Evolutionary conservation across 169 alveolate species (phyloP).

Genomic region (Plasmodium reichenowi): DNA sequence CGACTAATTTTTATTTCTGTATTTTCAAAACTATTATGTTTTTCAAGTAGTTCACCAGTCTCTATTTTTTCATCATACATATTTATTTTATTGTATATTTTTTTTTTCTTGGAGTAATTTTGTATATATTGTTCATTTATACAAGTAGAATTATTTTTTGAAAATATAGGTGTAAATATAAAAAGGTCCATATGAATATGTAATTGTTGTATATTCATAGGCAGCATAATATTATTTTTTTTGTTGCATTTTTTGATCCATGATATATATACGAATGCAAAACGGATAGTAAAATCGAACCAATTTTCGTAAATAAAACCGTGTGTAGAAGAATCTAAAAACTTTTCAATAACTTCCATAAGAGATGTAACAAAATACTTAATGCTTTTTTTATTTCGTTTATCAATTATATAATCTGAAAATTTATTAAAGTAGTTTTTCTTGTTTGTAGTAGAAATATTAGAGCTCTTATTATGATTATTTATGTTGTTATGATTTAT

Average conservation of each 20-base stretch:
- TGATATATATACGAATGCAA: constrained; percentile 72
- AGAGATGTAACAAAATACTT: constrained; percentile 73
- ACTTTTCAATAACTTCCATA: constrained; percentile 66
- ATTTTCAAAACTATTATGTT: constrained; percentile 65
- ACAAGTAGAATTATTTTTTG: constrained; percentile 6
- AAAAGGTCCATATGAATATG: constrained; percentile 22
- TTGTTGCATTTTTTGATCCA: constrained; percentile 63
- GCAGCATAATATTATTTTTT: constrained; percentile 19
- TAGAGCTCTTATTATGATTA: neutral
- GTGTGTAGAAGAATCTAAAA: constrained; percentile 9
- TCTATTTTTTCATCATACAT: constrained; percentile 5
- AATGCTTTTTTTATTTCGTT: constrained; percentile 42
- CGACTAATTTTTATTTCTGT: constrained; percentile 75
- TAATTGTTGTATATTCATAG: constrained; percentile 51
- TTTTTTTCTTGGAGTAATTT: neutral
- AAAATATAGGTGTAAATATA: constrained; percentile 47
- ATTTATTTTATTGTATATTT: too few species aligned
- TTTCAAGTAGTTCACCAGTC: constrained; percentile 35
- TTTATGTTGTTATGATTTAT: too few species aligned
- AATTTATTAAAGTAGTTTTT: constrained; percentile 7
- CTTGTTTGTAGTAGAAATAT: neutral
- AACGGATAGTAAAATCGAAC: constrained; percentile 73
- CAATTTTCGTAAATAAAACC: constrained; percentile 73
- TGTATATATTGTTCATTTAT: neutral
- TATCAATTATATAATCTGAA: constrained; percentile 33